Evolutionary conservation across 345 rosid species (phyloP).

Genomic region (rapeseed (Brassica napus)): DNA sequence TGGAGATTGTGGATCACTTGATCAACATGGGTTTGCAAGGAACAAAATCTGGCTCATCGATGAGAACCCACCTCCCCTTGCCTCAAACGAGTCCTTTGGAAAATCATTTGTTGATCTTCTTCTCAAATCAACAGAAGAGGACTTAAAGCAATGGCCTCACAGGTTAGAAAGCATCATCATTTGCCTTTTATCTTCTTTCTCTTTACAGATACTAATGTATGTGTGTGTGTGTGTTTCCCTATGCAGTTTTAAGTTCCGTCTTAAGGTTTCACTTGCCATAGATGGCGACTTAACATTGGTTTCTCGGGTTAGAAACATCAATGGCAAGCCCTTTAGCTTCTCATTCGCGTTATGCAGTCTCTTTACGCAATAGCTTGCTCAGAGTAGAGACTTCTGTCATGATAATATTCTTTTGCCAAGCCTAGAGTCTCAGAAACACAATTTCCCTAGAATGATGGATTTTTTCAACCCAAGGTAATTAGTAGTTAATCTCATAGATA

Average conservation of each 20-base stretch:
- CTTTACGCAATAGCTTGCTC: too few species aligned
- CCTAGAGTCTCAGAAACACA: too few species aligned
- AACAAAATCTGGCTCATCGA: slow-evolving; percentile 77
- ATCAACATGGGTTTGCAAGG: slow-evolving; percentile 91
- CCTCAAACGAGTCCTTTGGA: slow-evolving; percentile 50
- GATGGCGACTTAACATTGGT: slow-evolving; percentile 66
- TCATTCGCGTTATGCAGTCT: slow-evolving; percentile 49
- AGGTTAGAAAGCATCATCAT: slow-evolving; percentile 38
- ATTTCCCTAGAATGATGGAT: too few species aligned
- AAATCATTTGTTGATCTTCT: slow-evolving; percentile 71
- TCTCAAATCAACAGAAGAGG: slow-evolving; percentile 84
- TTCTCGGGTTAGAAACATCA: slow-evolving; percentile 78
- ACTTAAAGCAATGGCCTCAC: slow-evolving; percentile 79
- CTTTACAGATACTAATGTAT: neutral
- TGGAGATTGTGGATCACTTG: slow-evolving; percentile 68
- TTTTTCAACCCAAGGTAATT: too few species aligned
- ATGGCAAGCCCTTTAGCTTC: slow-evolving; percentile 79
- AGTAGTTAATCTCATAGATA: too few species aligned
- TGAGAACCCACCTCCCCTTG: slow-evolving; percentile 70
- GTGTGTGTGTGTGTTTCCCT: neutral
- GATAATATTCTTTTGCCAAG: too few species aligned
- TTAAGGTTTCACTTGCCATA: slow-evolving; percentile 61
- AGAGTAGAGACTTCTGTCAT: too few species aligned
- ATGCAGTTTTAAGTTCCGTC: slow-evolving; percentile 79
- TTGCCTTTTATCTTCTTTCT: neutral